Conservation (phyloP, 768 basidiomycete genomes). For the Chalciporus chontae region DNA sequence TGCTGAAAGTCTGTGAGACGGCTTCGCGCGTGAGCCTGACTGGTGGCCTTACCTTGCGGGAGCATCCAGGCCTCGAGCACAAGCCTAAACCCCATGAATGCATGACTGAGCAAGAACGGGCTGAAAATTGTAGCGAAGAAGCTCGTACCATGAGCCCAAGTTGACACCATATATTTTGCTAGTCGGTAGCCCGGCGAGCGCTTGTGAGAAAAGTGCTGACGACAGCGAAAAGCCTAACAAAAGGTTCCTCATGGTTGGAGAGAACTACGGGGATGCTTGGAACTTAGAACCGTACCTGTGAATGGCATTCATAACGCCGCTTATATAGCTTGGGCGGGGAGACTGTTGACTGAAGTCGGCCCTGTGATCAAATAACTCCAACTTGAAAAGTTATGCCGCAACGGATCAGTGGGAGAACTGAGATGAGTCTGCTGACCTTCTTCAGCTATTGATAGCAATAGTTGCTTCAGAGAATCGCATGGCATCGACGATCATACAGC, state of each 20-base stretch:
- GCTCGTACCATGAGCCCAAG: constrained; percentile 56
- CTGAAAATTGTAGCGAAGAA: neutral
- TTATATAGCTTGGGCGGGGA: constrained; percentile 7
- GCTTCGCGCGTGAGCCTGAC: neutral
- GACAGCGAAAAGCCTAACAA: constrained; percentile 12
- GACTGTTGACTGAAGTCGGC: neutral
- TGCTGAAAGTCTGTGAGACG: constrained; percentile 35
- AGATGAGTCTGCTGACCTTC: constrained; percentile 5
- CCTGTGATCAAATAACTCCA: constrained; percentile 1
- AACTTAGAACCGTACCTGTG: neutral
- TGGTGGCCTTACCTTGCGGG: constrained; percentile 46
- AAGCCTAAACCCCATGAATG: constrained; percentile 46
- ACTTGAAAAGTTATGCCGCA: too few relatives aligned
- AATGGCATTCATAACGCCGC: neutral
- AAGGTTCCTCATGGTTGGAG: constrained; percentile 18
- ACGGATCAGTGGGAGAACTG: constrained; percentile 3
- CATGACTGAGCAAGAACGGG: constrained; percentile 1
- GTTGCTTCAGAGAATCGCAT: neutral
- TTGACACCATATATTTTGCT: constrained; percentile 70
- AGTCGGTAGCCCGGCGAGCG: constrained; percentile 19
- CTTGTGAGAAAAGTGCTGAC: constrained; percentile 13
- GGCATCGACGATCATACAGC: neutral
- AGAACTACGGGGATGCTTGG: too few relatives aligned
- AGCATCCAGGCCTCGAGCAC: constrained; percentile 83
- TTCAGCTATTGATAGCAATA: neutral